Evolutionary conservation across 176 grass and related monocot genomes (phyloP), one percentile per base, ranked within the genome.

Genomic region (Elymus sibiricus): DNA sequence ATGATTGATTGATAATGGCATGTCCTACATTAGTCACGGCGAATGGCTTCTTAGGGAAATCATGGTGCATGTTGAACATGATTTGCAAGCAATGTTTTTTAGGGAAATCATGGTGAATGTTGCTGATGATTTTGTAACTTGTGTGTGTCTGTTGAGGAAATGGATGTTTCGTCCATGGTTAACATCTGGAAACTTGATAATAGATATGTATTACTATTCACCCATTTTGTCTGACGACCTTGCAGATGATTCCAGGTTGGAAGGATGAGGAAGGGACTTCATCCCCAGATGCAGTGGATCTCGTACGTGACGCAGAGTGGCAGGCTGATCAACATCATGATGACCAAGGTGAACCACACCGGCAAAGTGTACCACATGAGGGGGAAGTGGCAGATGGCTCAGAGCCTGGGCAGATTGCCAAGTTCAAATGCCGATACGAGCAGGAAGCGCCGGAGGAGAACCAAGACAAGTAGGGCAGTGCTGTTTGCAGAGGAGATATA

Each of bases 181-280:
- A 64, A 84, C 28, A 44, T 47, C 56, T 47, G 19, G 70, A 75
- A 24, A 14, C 7, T 0, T 25, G 27, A 75, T 46, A 34, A 24
- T 24, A 34, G 12, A 74, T 38, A 82, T 70, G 5, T 71, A 56
- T 25, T 55, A 5, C 49, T 53, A 7, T 53, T 19, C 6, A 22
- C 34, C 37, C 44, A 11, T 74, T 3, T 32, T 51, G 10, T 51
- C 10, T 77, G 42, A 66, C 7, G 5, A 53, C n/a, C 14, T 19
- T 78, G 63, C 10, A 4, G 4, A 2, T 55, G n/a, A 0, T 86
- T 9, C 31, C 64, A 78, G 80, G 65, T 72, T 7, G 65, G 44
- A 89, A 82, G 44, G 42, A 93, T 93, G 91, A 93, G 31, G 88
- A 93, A 93, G 84, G 91, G 91, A n/a, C 32, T 93, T 11, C 91